Evolutionary conservation across 768 basidiomycete species (phyloP).

Genomic region (Cystofilobasidium macerans): DNA sequence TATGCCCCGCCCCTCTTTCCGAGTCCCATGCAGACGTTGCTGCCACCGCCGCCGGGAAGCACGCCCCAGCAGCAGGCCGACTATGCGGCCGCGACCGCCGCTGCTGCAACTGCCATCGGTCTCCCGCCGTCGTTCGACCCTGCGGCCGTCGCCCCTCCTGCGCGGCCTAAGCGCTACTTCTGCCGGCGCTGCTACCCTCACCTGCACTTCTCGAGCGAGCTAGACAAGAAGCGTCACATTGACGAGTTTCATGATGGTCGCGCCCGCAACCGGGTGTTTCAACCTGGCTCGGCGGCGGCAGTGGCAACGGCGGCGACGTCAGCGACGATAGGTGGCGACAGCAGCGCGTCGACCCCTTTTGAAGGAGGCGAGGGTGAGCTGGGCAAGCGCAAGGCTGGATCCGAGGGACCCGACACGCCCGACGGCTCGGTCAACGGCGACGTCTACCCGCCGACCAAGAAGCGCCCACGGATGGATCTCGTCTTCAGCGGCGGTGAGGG

Average conservation of each 20-base stretch:
- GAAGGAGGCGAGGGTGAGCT: conserved; percentile 5
- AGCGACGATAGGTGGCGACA: too few relatives aligned
- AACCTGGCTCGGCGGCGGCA: background rate
- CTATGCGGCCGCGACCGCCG: background rate
- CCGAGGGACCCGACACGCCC: background rate
- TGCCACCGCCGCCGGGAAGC: too few relatives aligned
- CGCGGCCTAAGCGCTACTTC: conserved; percentile 2
- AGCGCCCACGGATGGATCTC: background rate
- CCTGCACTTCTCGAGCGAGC: background rate
- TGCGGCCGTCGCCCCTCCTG: background rate
- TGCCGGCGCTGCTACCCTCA: conserved; percentile 5
- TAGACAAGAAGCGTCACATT: conserved; percentile 1
- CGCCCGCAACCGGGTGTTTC: background rate
- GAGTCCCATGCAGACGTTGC: background rate
- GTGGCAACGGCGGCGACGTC: too few relatives aligned
- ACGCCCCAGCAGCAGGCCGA: background rate
- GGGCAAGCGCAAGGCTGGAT: background rate
- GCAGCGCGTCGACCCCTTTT: background rate
- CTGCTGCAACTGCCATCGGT: background rate
- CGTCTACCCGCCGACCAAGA: background rate
- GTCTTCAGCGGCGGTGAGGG: background rate
- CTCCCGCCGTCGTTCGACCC: background rate
- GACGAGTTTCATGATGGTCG: conserved; percentile 1
- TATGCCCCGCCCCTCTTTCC: background rate
- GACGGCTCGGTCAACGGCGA: background rate